These are phyloP conservation scores for Oenanthe sinensis DNA, from an alignment of 129 eudicot species.

Conservation along the genomic window DNA sequence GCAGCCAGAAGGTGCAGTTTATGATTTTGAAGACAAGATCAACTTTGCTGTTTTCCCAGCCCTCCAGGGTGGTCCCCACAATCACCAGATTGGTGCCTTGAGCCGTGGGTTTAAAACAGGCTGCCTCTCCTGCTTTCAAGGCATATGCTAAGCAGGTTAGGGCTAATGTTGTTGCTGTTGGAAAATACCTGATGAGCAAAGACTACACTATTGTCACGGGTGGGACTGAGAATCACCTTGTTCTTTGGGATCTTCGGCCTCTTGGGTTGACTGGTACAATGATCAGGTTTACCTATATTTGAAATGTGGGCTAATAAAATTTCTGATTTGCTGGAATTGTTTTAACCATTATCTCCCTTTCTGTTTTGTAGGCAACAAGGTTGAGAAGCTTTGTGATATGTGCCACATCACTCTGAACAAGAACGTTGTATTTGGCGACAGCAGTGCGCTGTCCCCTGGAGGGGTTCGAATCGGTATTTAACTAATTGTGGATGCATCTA, in stretches of 20 bases:
- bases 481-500: slow-evolving; percentile 4
- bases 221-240: slow-evolving; percentile 98
- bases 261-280: slow-evolving; percentile 89
- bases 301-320: neutral
- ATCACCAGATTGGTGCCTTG: slow-evolving; percentile 94
- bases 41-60: slow-evolving; percentile 94
- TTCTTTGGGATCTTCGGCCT: slow-evolving; percentile 98
- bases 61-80: slow-evolving; percentile 97
- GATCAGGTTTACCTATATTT: neutral
- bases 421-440: slow-evolving; percentile 65
- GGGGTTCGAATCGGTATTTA: slow-evolving; percentile 46
- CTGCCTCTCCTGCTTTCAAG: slow-evolving; percentile 76
- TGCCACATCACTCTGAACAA: slow-evolving; percentile 59
- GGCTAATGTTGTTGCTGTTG: slow-evolving; percentile 92
- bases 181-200: slow-evolving; percentile 73
- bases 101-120: slow-evolving; percentile 92
- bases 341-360: neutral
- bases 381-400: slow-evolving; percentile 54
- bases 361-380: slow-evolving; percentile 35
- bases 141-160: slow-evolving; percentile 85
- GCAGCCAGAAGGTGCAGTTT: slow-evolving; percentile 82
- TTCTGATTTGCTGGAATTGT: neutral
- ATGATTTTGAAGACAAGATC: slow-evolving; percentile 92
- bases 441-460: slow-evolving; percentile 69
- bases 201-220: slow-evolving; percentile 77